A percentile compares a stretch with the other conserved stretches of the same genome.
These are phyloP conservation scores for Acanthamoeba castellanii DNA, from an alignment of 208 protist genomes.

Conservation along the genomic window DNA sequence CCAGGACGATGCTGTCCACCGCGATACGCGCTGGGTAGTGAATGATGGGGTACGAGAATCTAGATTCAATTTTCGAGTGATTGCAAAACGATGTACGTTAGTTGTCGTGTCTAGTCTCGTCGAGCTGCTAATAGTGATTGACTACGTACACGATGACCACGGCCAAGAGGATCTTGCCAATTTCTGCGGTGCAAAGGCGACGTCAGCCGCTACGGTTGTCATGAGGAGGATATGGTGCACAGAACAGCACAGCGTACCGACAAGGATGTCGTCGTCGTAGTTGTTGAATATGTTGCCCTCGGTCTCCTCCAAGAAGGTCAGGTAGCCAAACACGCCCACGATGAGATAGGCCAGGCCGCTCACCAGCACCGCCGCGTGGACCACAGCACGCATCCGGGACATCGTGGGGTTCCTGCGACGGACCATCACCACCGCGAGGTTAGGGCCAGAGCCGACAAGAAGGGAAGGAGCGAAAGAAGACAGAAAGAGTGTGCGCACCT, in stretches of 20 bases:
- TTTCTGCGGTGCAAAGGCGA: background rate
- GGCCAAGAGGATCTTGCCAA: slow-evolving; percentile 46
- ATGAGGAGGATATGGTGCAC: background rate
- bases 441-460: background rate
- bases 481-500: background rate
- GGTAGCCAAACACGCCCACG: slow-evolving; percentile 61
- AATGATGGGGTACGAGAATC: slow-evolving; percentile 20
- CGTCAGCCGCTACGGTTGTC: background rate
- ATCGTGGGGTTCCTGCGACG: slow-evolving; percentile 33
- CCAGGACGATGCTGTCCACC: slow-evolving; percentile 24
- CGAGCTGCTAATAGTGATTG: no score
- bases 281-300: slow-evolving; percentile 65
- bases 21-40: slow-evolving; percentile 34
- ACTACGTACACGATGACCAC: background rate
- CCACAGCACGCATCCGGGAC: background rate
- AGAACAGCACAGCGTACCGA: background rate
- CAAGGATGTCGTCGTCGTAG: slow-evolving; percentile 38
- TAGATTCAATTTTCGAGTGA: background rate
- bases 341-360: slow-evolving; percentile 11
- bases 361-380: background rate
- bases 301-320: slow-evolving; percentile 55
- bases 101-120: no score
- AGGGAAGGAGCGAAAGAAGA: no score
- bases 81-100: background rate
- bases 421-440: background rate